Evolutionary conservation across 768 basidiomycete genomes (phyloP).

Genomic region (Strobilomyces confusus): DNA sequence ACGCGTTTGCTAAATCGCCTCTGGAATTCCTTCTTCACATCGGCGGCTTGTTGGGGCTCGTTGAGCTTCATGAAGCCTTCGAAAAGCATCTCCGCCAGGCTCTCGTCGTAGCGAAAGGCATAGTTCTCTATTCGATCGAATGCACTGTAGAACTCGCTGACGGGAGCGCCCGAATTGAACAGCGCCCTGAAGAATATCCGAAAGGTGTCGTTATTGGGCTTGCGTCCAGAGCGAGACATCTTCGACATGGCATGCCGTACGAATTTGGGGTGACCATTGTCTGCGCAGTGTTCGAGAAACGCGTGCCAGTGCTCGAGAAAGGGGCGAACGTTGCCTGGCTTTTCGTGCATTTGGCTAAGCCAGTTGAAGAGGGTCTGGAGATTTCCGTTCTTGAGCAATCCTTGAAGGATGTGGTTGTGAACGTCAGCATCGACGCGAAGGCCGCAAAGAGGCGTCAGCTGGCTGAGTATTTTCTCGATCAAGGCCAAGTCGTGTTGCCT

Average conservation of each 20-base stretch:
- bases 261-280: slow-evolving; percentile 23
- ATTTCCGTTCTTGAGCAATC: slow-evolving; percentile 44
- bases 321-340: slow-evolving; percentile 44
- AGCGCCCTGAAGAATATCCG: slow-evolving; percentile 45
- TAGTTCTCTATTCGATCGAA: slow-evolving; percentile 46
- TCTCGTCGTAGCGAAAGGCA: slow-evolving; percentile 42
- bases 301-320: slow-evolving; percentile 52
- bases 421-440: slow-evolving; percentile 42
- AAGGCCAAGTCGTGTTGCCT: slow-evolving; percentile 50
- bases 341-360: slow-evolving; percentile 50
- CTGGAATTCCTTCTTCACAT: slow-evolving; percentile 38
- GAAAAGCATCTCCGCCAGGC: slow-evolving; percentile 38
- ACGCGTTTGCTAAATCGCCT: slow-evolving; percentile 29
- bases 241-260: slow-evolving; percentile 31
- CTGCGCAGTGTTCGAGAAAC: slow-evolving; percentile 42
- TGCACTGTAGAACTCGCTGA: slow-evolving; percentile 36
- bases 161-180: slow-evolving; percentile 31
- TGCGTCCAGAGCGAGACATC: slow-evolving; percentile 38
- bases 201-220: slow-evolving; percentile 46
- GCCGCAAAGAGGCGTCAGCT: slow-evolving; percentile 46
- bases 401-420: slow-evolving; percentile 47
- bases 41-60: slow-evolving; percentile 32
- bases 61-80: slow-evolving; percentile 42
- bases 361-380: slow-evolving; percentile 44
- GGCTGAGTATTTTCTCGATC: slow-evolving; percentile 48